Evolutionary conservation across 352 stramenopile genomes (phyloP).

Genomic region (Globisporangium echinulatum): DNA sequence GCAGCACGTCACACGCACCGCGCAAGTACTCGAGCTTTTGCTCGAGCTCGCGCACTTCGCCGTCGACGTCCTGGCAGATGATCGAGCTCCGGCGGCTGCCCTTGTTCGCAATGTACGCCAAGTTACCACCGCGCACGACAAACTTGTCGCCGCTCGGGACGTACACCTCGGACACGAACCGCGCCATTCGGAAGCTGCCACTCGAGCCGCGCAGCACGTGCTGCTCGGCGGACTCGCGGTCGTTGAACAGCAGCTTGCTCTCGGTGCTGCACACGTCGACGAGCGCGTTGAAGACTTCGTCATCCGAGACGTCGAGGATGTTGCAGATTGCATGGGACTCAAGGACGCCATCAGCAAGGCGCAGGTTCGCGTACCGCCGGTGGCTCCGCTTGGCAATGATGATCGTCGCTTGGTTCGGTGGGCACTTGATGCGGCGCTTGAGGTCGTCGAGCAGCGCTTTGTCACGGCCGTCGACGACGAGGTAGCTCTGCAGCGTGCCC

Average conservation of each 20-base stretch:
- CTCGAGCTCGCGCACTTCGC: conserved; percentile 50
- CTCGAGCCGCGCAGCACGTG: conserved; percentile 47
- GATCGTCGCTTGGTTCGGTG: conserved; percentile 67
- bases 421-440: conserved; percentile 61
- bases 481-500: conserved; percentile 65
- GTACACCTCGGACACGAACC: conserved; percentile 63
- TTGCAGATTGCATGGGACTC: conserved; percentile 66
- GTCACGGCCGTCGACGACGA: conserved; percentile 70
- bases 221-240: conserved; percentile 46
- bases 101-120: conserved; percentile 80
- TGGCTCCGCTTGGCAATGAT: conserved; percentile 64
- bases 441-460: conserved; percentile 72
- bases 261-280: conserved; percentile 76
- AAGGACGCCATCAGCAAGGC: conserved; percentile 43
- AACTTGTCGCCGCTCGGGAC: conserved; percentile 74
- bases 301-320: conserved; percentile 60
- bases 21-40: conserved; percentile 44
- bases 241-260: conserved; percentile 64
- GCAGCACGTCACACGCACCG: conserved; percentile 36
- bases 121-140: conserved; percentile 62
- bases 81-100: conserved; percentile 50
- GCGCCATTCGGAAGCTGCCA: conserved; percentile 56
- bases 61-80: conserved; percentile 69
- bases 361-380: conserved; percentile 50
- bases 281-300: conserved; percentile 80